Evolutionary conservation across 2,329 filamentous ascomycete genomes (phyloP), one percentile per base, ranked within the genome.

Genomic region (Exutisphaerella laricina): DNA sequence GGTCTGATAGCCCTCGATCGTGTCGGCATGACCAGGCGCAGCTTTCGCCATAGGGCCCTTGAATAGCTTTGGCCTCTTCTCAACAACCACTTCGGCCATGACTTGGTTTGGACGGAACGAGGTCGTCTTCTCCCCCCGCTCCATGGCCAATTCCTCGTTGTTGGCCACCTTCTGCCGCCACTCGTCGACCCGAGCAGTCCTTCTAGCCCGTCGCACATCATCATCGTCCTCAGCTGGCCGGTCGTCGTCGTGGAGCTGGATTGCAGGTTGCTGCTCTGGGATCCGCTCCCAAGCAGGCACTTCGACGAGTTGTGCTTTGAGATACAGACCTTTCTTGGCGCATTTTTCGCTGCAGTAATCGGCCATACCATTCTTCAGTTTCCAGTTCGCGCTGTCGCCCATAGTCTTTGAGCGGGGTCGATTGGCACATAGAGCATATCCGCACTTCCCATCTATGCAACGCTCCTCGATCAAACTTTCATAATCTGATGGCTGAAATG

Each of bases 391-490:
- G 8, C 71, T 68, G 12, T 72, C 68, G 39, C 77, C 71, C 22
- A 72, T 71, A 22, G 46, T 54, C 17, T 48, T 41, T 16, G 44
- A 43, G 3, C 74, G 71, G 28, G 80, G 80, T n/a, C 78, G 73
- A 12, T 74, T 74, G 1, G 78, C 68, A 64, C 92, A 98, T 20
- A 97, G 73, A 0, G 78, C 73, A 62, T 96, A 97, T 1, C 88
- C 92, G 67, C 92, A 98, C 14, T 78, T 74, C 31, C 76, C 78
- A 55, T 86, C 82, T 53, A 87, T 84, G 63, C 94, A 94, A 58
- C 92, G 85, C 70, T 98, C 92, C 51, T 84, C 77, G 47, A 96
- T 81, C 37, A 97, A 71, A 51, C 86, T 84, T 60, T 95, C 88
- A 69, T 94, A 94, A 69, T 98, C 90, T 40, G 77, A 75, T 1